Evolutionary conservation across 2,329 filamentous ascomycete species (phyloP), one percentile per base, ranked within the genome.

Genomic region (Immersiporthe knoxdaviesiana): DNA sequence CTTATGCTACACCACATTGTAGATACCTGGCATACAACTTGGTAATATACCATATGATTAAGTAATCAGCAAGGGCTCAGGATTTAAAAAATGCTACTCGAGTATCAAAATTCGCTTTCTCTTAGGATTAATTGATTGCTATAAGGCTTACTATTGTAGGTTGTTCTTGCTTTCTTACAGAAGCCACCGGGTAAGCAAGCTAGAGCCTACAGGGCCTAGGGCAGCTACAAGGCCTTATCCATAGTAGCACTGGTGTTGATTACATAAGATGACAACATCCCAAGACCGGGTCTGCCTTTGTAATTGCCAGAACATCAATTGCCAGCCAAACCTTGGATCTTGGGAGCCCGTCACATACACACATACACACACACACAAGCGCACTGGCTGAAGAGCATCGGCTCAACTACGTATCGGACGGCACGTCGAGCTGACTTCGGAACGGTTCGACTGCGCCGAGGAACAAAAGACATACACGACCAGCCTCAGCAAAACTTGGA

Each of bases 221-320:
- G 41, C 18, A 44, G 16, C 18, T 21, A 39, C 41, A 18, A 44
- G 18, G 41, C 41, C 41, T 44, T 44, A 44, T 21, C 47, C 56
- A 44, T 21, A 8, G 56, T 12, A 32, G n/a, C n/a, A 39, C 14
- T 7, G 32, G 12, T n/a, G 37, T 37, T 60, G 21, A 44, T 62
- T 62, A 39, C 32, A 44, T 58, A 71, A 71, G 70, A 71, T 71
- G 70, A 71, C 70, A 71, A 62, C 70, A 71, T 71, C 54, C 41
- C 52, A 32, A 18, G 24, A 30, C 32, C 52, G 16, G 11, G 24
- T 7, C 52, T 30, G 8, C 14, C 16, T 8, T 18, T 27, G 50
- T 54, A 27, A 47, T n/a, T 47, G 21, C 50, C 50, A 54, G 27
- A 18, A 30, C 16, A 56, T 56, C 52, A 27, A 30, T 27, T 27